phyloP scores from a whole-genome alignment of 2,329 filamentous ascomycete genomes.

The Apiospora phragmitis region DNA sequence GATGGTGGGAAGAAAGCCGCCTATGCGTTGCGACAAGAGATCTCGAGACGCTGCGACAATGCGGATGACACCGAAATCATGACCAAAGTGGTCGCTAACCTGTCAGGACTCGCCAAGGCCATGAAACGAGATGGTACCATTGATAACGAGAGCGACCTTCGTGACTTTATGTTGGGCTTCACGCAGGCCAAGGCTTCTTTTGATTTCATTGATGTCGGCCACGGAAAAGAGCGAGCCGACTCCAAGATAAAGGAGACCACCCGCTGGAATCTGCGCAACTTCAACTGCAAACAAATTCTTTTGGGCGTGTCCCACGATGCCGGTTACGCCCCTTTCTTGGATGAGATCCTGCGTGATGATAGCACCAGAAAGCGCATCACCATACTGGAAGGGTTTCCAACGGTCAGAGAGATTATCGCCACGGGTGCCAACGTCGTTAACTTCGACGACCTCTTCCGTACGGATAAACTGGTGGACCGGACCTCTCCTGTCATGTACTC shows the following conservation, averaged over 20 bases:
- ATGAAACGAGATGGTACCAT: conserved; percentile 50
- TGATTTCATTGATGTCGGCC: conserved; percentile 64
- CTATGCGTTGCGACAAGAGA: conserved; percentile 46
- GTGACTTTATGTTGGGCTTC: conserved; percentile 61
- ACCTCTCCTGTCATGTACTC: conserved; percentile 26
- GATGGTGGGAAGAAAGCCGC: conserved; percentile 57
- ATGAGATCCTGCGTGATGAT: conserved; percentile 51
- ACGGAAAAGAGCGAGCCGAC: conserved; percentile 58
- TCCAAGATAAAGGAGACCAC: conserved; percentile 60
- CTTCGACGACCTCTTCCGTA: conserved; percentile 54
- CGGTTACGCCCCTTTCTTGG: conserved; percentile 59
- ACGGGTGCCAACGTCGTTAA: conserved; percentile 48
- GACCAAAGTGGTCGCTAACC: conserved; percentile 57
- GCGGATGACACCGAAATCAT: conserved; percentile 53
- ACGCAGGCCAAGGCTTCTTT: conserved; percentile 59
- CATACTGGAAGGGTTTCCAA: conserved; percentile 55
- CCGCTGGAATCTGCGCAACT: conserved; percentile 58
- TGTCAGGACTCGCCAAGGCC: conserved; percentile 49
- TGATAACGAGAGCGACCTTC: conserved; percentile 45
- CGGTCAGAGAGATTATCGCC: conserved; percentile 48
- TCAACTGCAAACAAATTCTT: conserved; percentile 62
- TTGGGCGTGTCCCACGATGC: conserved; percentile 64
- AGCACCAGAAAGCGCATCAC: conserved; percentile 45
- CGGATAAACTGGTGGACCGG: conserved; percentile 49
- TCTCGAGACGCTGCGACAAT: conserved; percentile 47